Conservation (phyloP, 192 early-diverging fungal species). For the Pilaira anomala region DNA sequence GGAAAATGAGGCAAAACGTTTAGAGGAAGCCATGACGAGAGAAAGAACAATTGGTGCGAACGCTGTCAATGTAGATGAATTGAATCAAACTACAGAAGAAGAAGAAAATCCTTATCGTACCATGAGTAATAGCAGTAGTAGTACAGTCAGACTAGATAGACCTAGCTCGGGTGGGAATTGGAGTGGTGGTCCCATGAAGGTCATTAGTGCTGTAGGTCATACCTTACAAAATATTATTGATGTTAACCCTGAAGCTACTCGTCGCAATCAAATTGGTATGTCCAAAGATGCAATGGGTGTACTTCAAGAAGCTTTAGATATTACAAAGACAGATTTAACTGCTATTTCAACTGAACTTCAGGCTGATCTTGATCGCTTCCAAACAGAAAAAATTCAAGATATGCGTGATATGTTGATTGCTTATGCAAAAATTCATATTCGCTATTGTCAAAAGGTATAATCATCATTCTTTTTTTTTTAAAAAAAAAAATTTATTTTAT, state of each 20-base stretch:
- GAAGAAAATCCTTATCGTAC: constrained; percentile 2
- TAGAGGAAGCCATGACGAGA: constrained; percentile 63
- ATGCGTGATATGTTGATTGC: constrained; percentile 76
- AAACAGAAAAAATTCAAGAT: constrained; percentile 88
- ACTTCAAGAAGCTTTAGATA: constrained; percentile 61
- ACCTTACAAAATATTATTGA: constrained; percentile 93
- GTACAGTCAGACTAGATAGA: constrained; percentile 13
- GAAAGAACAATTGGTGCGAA: constrained; percentile 30
- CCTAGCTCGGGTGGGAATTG: constrained; percentile 31
- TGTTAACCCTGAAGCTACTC: constrained; percentile 87
- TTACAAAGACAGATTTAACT: constrained; percentile 67
- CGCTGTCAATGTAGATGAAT: constrained; percentile 18
- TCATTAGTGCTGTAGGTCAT: constrained; percentile 58
- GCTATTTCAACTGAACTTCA: constrained; percentile 80
- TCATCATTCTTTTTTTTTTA: neutral
- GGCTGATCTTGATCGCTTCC: constrained; percentile 89
- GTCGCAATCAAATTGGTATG: constrained; percentile 85
- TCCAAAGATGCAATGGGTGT: constrained; percentile 75
- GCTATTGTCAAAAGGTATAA: constrained; percentile 72
- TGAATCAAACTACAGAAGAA: constrained; percentile 15
- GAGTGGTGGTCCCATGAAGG: constrained; percentile 39
- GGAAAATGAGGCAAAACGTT: constrained; percentile 68
- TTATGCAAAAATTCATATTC: constrained; percentile 66
- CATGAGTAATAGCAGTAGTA: constrained; percentile 28
- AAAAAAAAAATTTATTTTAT: too few species aligned